Evolutionary conservation across 1,139 yeast species (phyloP).

Genomic region (Yamadazyma mexicana): DNA sequence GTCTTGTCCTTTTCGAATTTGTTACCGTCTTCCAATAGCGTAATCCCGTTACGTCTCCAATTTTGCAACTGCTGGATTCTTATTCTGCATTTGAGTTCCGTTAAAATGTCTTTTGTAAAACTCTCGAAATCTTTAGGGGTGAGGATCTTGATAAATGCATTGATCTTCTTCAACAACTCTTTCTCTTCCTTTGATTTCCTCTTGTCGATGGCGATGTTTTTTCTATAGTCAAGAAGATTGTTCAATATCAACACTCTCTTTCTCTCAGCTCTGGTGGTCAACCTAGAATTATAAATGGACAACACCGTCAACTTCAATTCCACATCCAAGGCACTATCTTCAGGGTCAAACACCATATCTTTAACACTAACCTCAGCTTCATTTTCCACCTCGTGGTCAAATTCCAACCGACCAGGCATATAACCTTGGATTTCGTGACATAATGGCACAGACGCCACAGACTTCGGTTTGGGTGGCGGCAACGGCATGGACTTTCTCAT

Average conservation of each 20-base stretch:
- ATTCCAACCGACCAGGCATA: constrained; percentile 98
- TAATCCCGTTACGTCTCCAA: constrained; percentile 89
- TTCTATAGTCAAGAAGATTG: constrained; percentile 78
- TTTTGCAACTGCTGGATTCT: constrained; percentile 88
- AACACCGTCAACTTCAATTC: constrained; percentile 84
- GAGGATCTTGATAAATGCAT: constrained; percentile 80
- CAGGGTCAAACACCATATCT: constrained; percentile 94
- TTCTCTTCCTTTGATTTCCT: constrained; percentile 86
- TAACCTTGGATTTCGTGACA: constrained; percentile 97
- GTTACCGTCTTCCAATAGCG: constrained; percentile 77
- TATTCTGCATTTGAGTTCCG: constrained; percentile 76
- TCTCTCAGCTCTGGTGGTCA: constrained; percentile 90
- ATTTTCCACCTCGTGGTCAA: constrained; percentile 93
- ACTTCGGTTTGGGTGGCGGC: constrained; percentile 80
- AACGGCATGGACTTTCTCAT: constrained; percentile 63
- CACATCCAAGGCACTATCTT: constrained; percentile 83
- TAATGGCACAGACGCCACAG: constrained; percentile 89
- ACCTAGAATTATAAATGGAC: constrained; percentile 85
- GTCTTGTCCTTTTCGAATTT: constrained; percentile 88
- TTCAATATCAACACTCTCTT: constrained; percentile 80
- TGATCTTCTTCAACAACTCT: constrained; percentile 70
- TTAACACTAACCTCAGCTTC: constrained; percentile 94
- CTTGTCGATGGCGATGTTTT: constrained; percentile 73
- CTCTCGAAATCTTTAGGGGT: constrained; percentile 77
- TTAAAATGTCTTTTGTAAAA: constrained; percentile 69